Evolutionary conservation across 1,139 yeast genomes (phyloP).

Genomic region (Saccharomyces hybrid): DNA sequence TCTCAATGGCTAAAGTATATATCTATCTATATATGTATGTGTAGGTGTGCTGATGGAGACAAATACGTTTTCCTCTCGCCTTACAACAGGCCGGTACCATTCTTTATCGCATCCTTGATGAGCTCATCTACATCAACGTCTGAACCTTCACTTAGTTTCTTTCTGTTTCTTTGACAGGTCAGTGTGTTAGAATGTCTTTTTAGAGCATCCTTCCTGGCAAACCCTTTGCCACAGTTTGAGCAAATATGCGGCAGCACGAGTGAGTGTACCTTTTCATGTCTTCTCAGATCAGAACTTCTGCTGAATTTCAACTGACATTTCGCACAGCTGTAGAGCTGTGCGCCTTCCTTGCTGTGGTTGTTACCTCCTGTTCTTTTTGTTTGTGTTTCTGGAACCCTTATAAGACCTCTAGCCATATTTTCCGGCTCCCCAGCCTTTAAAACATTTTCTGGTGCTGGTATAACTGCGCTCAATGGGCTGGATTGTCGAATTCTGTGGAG

Average conservation of each 20-base stretch:
- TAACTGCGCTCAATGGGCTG: conserved; percentile 7
- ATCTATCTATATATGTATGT: neutral
- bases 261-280: conserved; percentile 29
- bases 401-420: neutral
- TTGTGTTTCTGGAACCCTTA: neutral
- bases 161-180: conserved; percentile 64
- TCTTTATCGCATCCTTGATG: conserved; percentile 20
- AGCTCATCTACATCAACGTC: conserved; percentile 25
- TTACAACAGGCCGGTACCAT: conserved; percentile 11
- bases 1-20: neutral
- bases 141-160: conserved; percentile 34
- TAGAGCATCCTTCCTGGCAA: conserved; percentile 75
- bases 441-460: conserved; percentile 2
- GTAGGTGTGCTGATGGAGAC: neutral
- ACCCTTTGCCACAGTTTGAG: conserved; percentile 69
- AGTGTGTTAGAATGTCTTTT: conserved; percentile 66
- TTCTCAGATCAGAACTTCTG: conserved; percentile 26
- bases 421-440: neutral
- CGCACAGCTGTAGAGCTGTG: conserved; percentile 14
- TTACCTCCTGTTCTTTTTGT: neutral
- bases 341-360: neutral
- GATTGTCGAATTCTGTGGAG: conserved; percentile 22
- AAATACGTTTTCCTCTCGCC: conserved; percentile 5
- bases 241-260: conserved; percentile 44
- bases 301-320: conserved; percentile 29